These are phyloP conservation scores for Meira miltonrushii DNA, from an alignment of 1,284 basidiomycete genomes.

Conservation along the genomic window DNA sequence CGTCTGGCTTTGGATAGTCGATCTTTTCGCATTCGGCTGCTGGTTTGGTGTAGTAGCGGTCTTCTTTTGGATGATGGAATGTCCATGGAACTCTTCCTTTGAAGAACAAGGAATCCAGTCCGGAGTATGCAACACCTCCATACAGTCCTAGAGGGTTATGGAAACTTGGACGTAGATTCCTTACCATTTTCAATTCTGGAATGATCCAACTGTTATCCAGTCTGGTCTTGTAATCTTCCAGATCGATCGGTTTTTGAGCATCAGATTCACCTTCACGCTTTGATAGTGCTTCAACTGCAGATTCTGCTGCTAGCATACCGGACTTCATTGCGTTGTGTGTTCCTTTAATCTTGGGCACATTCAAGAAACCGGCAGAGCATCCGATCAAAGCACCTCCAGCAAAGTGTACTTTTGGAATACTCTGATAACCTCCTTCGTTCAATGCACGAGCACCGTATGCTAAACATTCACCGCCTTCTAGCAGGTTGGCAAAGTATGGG, in stretches of 20 bases:
- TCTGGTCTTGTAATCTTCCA: conserved; percentile 70
- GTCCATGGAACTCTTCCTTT: conserved; percentile 90
- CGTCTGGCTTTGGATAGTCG: conserved; percentile 81
- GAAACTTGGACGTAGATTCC: conserved; percentile 90
- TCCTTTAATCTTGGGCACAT: conserved; percentile 98
- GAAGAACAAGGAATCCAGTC: conserved; percentile 78
- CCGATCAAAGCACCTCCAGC: conserved; percentile 92
- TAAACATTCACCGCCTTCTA: conserved; percentile 72
- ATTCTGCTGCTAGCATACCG: conserved; percentile 91
- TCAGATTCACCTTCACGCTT: conserved; percentile 46
- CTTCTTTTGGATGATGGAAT: conserved; percentile 66
- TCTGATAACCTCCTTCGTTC: conserved; percentile 92
- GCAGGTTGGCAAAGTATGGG: conserved; percentile 76
- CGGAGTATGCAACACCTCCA: conserved; percentile 86
- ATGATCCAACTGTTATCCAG: conserved; percentile 81
- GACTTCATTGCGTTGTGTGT: conserved; percentile 99
- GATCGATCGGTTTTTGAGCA: conserved; percentile 58
- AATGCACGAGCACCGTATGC: conserved; percentile 87
- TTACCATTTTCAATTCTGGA: conserved; percentile 80
- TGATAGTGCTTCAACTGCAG: conserved; percentile 66
- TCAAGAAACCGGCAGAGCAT: conserved; percentile 89
- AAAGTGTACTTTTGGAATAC: conserved; percentile 84
- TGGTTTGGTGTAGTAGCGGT: conserved; percentile 59
- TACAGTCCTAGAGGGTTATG: conserved; percentile 75
- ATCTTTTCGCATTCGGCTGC: conserved; percentile 67